phyloP scores from a whole-genome alignment of 257 asterid species.

The Paulownia fortunei region DNA sequence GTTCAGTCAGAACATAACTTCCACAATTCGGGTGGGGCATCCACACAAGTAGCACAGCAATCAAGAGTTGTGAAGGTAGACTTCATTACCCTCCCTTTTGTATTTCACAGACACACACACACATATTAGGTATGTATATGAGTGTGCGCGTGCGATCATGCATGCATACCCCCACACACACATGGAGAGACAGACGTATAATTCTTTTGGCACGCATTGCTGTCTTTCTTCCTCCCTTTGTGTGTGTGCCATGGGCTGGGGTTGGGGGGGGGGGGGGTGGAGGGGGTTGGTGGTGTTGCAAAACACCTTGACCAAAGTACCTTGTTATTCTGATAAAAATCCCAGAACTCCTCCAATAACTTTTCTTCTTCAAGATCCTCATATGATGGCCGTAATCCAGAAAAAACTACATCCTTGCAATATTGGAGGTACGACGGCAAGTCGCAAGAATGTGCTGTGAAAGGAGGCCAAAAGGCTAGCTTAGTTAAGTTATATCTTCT shows the following conservation, averaged over 20 bases:
- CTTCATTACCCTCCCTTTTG: neutral
- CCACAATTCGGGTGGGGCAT: neutral
- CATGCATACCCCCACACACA: neutral
- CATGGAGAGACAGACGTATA: neutral
- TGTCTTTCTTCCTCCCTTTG: neutral
- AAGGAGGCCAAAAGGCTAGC: conserved; percentile 31
- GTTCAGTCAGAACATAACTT: neutral
- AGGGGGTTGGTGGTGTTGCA: too few species aligned
- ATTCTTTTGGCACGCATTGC: neutral
- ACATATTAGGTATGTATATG: neutral
- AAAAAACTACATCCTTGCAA: conserved; percentile 73
- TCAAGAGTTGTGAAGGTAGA: neutral
- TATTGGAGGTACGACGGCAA: conserved; percentile 66
- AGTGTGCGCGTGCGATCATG: neutral
- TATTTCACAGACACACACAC: neutral
- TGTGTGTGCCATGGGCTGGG: neutral
- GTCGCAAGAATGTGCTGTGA: conserved; percentile 59
- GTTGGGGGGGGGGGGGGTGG: neutral
- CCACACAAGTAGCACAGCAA: neutral
- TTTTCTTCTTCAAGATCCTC: conserved; percentile 58
- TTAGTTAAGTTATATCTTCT: neutral
- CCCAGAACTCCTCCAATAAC: conserved; percentile 58
- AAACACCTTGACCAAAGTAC: conserved; percentile 38
- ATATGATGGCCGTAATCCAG: conserved; percentile 57
- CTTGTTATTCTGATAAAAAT: conserved; percentile 58